phyloP scores from a whole-genome alignment of 495 filamentous ascomycete species.

The Friedmanniomyces simplex region DNA sequence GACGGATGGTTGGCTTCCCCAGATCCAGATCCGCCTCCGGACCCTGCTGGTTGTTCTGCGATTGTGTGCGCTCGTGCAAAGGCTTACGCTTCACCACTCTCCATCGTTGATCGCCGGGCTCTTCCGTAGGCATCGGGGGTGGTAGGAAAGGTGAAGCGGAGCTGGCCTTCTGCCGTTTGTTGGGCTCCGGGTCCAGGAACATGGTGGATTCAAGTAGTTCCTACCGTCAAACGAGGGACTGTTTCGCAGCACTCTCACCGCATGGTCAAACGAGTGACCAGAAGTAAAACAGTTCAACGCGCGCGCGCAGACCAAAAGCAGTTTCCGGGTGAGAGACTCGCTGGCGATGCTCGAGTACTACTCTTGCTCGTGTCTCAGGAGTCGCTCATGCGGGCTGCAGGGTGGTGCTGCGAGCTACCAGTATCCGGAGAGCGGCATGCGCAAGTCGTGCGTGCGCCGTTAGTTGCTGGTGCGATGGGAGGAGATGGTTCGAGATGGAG shows the following conservation, averaged over 20 bases:
- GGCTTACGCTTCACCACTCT: constrained; percentile 31
- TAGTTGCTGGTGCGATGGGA: not conserved
- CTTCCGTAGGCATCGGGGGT: constrained; percentile 3
- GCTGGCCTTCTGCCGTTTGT: constrained; percentile 11
- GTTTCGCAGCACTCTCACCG: not conserved
- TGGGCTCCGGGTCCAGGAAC: constrained; percentile 22
- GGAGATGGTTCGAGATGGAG: not conserved
- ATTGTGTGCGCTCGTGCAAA: constrained; percentile 46
- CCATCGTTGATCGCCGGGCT: constrained; percentile 4
- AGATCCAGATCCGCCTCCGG: not conserved
- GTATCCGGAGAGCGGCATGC: not conserved
- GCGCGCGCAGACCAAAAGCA: not conserved
- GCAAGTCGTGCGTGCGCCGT: not conserved
- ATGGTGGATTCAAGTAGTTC: constrained; percentile 7
- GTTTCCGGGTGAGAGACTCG: not conserved
- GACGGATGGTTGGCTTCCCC: constrained; percentile 37
- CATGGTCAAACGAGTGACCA: constrained; percentile 13
- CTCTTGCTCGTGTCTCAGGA: constrained; percentile 18
- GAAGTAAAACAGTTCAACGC: constrained; percentile 2
- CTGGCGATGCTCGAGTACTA: constrained; percentile 8
- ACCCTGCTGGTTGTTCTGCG: constrained; percentile 39
- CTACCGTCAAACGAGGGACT: not conserved
- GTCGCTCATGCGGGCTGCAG: constrained; percentile 15
- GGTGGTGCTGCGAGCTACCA: not conserved
- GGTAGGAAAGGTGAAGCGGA: constrained; percentile 13